These are phyloP conservation scores for Hansenula lynferdii DNA, from an alignment of 1,139 yeast species.

Conservation along the genomic window DNA sequence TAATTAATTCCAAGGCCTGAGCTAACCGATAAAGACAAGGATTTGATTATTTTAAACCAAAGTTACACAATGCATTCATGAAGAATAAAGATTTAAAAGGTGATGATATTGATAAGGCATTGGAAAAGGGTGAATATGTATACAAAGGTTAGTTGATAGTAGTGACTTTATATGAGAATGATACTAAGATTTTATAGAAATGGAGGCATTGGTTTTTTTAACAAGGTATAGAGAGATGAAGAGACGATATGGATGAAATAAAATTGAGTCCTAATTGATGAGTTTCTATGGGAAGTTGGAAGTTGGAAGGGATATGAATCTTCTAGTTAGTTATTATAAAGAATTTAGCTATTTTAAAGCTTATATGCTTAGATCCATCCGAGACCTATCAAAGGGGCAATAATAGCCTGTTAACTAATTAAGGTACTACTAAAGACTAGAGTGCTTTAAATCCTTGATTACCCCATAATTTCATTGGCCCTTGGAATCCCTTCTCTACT, in stretches of 20 bases:
- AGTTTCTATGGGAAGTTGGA: too few relatives aligned
- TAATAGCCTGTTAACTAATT: too few relatives aligned
- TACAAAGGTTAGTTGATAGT: constrained; percentile 22
- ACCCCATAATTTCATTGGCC: too few relatives aligned
- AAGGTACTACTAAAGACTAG: too few relatives aligned
- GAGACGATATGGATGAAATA: constrained; percentile 22
- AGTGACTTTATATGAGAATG: background rate
- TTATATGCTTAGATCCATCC: too few relatives aligned
- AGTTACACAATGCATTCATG: constrained; percentile 24
- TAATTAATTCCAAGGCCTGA: background rate
- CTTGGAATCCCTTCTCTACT: too few relatives aligned
- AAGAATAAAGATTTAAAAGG: constrained; percentile 17
- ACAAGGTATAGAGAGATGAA: constrained; percentile 32
- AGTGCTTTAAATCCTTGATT: too few relatives aligned
- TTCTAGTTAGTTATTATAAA: too few relatives aligned
- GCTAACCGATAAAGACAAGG: constrained; percentile 11
- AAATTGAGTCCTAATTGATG: too few relatives aligned
- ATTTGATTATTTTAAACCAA: constrained; percentile 16
- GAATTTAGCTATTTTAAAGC: too few relatives aligned
- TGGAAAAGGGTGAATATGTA: constrained; percentile 31
- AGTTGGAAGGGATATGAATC: too few relatives aligned
- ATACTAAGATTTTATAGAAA: constrained; percentile 10
- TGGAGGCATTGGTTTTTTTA: constrained; percentile 31
- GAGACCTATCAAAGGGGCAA: too few relatives aligned
- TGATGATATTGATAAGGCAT: constrained; percentile 25